These are phyloP conservation scores for Podila epigama DNA, from an alignment of 192 early-diverging fungal species.

Conservation along the genomic window DNA sequence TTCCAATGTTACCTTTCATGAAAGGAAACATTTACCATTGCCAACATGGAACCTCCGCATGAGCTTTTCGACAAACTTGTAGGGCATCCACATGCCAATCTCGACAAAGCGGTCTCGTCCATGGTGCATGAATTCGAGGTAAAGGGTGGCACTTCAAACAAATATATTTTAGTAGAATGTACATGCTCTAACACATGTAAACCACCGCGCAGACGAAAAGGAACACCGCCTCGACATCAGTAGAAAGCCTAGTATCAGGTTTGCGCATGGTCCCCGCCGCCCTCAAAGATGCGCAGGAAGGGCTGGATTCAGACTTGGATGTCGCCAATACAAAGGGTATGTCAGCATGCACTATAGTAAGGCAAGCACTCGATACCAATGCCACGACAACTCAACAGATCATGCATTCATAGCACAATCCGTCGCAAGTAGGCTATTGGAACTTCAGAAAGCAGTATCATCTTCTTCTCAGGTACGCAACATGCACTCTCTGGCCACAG, in stretches of 20 bases:
- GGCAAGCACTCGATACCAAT: no score
- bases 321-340: background rate
- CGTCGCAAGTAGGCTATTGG: constrained; percentile 11
- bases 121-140: constrained; percentile 42
- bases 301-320: background rate
- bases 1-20: no score
- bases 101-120: constrained; percentile 18
- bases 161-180: no score
- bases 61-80: constrained; percentile 17
- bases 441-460: constrained; percentile 8
- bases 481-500: no score
- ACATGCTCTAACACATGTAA: background rate
- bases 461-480: constrained; percentile 6
- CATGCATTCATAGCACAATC: constrained; percentile 1
- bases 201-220: no score
- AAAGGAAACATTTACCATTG: no score
- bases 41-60: background rate
- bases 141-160: no score
- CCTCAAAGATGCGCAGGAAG: background rate
- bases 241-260: background rate
- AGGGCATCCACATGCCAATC: constrained; percentile 26
- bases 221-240: no score
- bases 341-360: no score
- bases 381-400: background rate
- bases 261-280: background rate